phyloP scores from a whole-genome alignment of 129 eudicot species.

The sunflower (Helianthus annuus) region HanXRQr2.0-SUNRISE NC_035448.2:122417821-122418320 shows the following conservation, averaged over 20 bases:
- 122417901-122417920: neutral
- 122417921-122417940: neutral
- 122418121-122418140: neutral
- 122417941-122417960: neutral
- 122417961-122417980: neutral
- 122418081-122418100: slow-evolving; percentile 6
- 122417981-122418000: neutral
- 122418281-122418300: slow-evolving; percentile 34
- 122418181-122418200: neutral
- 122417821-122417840: no score
- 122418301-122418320: slow-evolving; percentile 39
- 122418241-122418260: slow-evolving; percentile 15
- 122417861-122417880: no score
- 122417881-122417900: no score
- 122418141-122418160: neutral
- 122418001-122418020: neutral
- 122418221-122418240: slow-evolving; percentile 32
- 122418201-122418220: slow-evolving; percentile 26
- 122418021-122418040: neutral
- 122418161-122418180: neutral
- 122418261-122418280: slow-evolving; percentile 32
- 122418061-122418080: slow-evolving; percentile 1
- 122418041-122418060: neutral
- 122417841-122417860: no score
- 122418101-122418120: neutral